A percentile compares a stretch with the other conserved stretches of the same genome.
phyloP scores from a whole-genome alignment of 108 stramenopile genomes.

The Parmales sp. region DNA sequence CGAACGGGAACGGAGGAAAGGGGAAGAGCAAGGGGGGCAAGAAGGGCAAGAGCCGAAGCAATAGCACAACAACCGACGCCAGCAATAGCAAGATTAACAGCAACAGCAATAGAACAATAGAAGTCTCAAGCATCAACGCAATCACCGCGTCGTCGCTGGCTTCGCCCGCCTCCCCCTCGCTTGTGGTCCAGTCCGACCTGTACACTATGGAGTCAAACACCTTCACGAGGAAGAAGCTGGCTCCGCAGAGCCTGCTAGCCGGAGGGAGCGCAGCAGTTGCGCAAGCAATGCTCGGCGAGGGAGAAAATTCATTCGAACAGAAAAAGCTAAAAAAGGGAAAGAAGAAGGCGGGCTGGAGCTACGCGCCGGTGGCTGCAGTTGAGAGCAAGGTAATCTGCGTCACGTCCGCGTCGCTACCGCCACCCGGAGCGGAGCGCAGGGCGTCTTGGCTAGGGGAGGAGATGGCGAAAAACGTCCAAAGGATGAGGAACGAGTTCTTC shows the following conservation, averaged over 20 bases:
- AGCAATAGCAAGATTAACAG: not conserved
- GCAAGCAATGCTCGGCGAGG: conserved; percentile 33
- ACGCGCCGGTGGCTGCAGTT: not conserved
- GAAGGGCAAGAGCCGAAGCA: not conserved
- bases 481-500: conserved; percentile 37
- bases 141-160: too few species aligned
- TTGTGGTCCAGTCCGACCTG: not conserved
- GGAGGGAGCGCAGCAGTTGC: conserved; percentile 33
- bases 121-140: too few species aligned
- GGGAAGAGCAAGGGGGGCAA: not conserved
- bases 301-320: not conserved
- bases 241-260: conserved; percentile 14
- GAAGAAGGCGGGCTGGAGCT: too few species aligned
- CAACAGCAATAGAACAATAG: too few species aligned
- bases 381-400: not conserved
- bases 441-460: conserved; percentile 49
- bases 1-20: not conserved
- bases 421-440: conserved; percentile 9
- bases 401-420: not conserved
- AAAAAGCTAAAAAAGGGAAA: too few species aligned
- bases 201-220: not conserved
- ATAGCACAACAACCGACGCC: not conserved
- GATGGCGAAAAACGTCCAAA: conserved; percentile 32
- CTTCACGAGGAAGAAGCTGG: not conserved
- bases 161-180: not conserved